Evolutionary conservation across 371 early-diverging fungal species (phyloP).

Genomic region (Cokeromyces recurvatus): DNA sequence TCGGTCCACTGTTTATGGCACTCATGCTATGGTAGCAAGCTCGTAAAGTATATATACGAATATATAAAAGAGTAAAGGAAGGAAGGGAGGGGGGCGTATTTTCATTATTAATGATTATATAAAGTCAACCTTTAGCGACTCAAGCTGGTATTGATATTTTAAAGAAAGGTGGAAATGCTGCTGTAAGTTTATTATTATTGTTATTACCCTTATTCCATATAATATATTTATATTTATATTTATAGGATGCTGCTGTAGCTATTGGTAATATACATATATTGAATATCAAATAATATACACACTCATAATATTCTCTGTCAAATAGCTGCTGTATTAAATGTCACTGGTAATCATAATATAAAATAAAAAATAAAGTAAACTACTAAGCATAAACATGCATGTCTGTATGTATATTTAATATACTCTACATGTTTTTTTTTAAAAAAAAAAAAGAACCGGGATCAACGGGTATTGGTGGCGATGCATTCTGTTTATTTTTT

Average conservation of each 20-base stretch:
- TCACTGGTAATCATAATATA: constrained; percentile 53
- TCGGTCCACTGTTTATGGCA: constrained; percentile 42
- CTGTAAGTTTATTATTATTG: constrained; percentile 46
- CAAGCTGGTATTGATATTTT: constrained; percentile 78
- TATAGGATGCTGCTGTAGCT: constrained; percentile 81
- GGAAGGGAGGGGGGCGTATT: too few species aligned
- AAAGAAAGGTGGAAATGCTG: constrained; percentile 85
- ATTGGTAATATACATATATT: constrained; percentile 20
- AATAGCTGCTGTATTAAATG: constrained; percentile 61
- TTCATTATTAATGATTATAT: too few species aligned
- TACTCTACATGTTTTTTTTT: too few species aligned
- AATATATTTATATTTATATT: not conserved
- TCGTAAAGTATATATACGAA: too few species aligned
- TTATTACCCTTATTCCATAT: not conserved
- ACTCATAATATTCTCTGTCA: not conserved
- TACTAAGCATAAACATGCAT: too few species aligned
- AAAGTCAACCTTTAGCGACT: constrained; percentile 77
- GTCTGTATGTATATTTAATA: too few species aligned
- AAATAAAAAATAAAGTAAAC: not conserved
- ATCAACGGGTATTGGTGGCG: constrained; percentile 92
- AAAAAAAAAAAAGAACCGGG: constrained; percentile 83
- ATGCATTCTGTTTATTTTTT: constrained; percentile 83
- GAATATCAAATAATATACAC: not conserved
- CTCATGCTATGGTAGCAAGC: constrained; percentile 44
- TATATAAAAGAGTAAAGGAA: too few species aligned